These are phyloP conservation scores for Aspergillus tamarii DNA, from an alignment of 2,329 filamentous ascomycete genomes.

Conservation along the genomic window DNA sequence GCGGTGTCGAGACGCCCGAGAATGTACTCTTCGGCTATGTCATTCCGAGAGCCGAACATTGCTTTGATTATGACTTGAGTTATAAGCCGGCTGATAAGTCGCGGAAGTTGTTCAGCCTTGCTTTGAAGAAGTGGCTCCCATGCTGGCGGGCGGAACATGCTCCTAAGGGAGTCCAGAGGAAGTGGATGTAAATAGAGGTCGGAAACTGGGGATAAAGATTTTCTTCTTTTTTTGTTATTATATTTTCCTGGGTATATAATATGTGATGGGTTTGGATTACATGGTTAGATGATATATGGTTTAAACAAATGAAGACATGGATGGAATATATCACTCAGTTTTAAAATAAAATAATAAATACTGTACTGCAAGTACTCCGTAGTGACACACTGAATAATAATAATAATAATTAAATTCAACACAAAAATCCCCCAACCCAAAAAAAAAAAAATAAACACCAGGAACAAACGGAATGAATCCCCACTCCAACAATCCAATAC, in stretches of 20 bases:
- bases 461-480: too few species aligned
- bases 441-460: too few species aligned
- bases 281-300: too few species aligned
- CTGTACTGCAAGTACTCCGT: too few species aligned
- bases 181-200: not conserved
- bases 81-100: slow-evolving; percentile 38
- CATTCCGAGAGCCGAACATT: slow-evolving; percentile 50
- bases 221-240: not conserved
- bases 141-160: not conserved
- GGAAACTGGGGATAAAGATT: not conserved
- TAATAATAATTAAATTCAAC: too few species aligned
- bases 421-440: too few species aligned
- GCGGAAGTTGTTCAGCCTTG: slow-evolving; percentile 43
- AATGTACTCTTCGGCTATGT: slow-evolving; percentile 54
- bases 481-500: too few species aligned
- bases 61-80: slow-evolving; percentile 49
- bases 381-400: too few species aligned
- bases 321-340: too few species aligned
- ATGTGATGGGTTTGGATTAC: not conserved
- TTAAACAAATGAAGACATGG: not conserved
- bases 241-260: not conserved
- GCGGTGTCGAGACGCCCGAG: slow-evolving; percentile 38
- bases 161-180: not conserved
- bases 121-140: slow-evolving; percentile 49
- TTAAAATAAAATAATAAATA: too few species aligned